Evolutionary conservation across 495 filamentous ascomycete genomes (phyloP).

Genomic region (Oleoguttula mirabilis): DNA sequence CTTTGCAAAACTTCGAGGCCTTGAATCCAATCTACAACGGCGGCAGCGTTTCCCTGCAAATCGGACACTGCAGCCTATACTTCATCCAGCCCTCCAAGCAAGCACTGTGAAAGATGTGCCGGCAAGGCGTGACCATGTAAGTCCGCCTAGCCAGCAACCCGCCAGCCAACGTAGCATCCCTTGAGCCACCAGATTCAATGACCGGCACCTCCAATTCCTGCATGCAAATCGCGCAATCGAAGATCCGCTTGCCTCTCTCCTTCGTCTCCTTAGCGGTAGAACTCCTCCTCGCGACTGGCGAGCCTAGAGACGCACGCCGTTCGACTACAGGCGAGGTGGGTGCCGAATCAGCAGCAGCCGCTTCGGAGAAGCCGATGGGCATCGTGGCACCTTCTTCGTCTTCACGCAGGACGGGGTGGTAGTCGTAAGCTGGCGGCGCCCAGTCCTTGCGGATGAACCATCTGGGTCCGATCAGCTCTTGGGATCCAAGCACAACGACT

Average conservation of each 20-base stretch:
- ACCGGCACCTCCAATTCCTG: conserved; percentile 83
- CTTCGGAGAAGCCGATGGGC: conserved; percentile 52
- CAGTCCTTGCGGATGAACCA: conserved; percentile 61
- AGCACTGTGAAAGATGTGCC: conserved; percentile 87
- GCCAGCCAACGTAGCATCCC: conserved; percentile 35
- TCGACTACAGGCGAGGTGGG: conserved; percentile 17
- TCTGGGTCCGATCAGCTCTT: conserved; percentile 76
- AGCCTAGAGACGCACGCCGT: conserved; percentile 16
- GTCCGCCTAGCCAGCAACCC: conserved; percentile 61
- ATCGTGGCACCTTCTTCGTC: conserved; percentile 60
- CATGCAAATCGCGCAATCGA: conserved; percentile 93
- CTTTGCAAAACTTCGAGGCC: too few relatives aligned
- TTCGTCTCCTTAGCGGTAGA: conserved; percentile 26
- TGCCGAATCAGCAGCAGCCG: conserved; percentile 13
- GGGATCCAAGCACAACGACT: conserved; percentile 59
- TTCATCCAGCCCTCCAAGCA: conserved; percentile 96
- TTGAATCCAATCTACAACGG: conserved; percentile 62
- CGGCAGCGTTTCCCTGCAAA: conserved; percentile 81
- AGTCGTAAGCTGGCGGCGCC: conserved; percentile 81
- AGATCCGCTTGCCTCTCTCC: conserved; percentile 46
- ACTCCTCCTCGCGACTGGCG: neutral
- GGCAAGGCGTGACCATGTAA: conserved; percentile 96
- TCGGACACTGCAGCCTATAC: conserved; percentile 84
- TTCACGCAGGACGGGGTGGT: conserved; percentile 83
- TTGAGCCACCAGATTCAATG: conserved; percentile 43